phyloP scores from a whole-genome alignment of 2,329 filamentous ascomycete genomes.

The Zasmidium cellare region DNA sequence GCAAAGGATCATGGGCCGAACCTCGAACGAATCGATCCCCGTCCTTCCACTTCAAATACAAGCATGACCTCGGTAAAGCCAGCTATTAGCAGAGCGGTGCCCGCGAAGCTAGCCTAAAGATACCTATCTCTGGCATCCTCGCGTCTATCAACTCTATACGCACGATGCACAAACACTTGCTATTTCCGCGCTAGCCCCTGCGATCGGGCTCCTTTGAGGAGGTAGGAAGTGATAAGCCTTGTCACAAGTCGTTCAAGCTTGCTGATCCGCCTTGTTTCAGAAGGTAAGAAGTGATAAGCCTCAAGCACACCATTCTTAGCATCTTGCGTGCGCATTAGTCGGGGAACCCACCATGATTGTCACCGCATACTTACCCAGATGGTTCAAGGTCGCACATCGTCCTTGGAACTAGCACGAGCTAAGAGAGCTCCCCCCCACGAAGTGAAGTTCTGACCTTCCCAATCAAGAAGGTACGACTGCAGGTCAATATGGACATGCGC shows the following conservation, averaged over 20 bases:
- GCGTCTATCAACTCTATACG: not conserved
- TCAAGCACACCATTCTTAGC: not conserved
- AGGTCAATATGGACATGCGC: not conserved
- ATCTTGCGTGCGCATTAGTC: not conserved
- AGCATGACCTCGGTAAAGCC: not conserved
- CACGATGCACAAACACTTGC: not conserved
- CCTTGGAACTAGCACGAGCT: not conserved
- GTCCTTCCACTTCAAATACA: not conserved
- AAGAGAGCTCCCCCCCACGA: not conserved
- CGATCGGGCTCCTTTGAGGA: not conserved
- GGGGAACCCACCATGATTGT: not conserved
- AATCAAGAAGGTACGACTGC: conserved; percentile 1
- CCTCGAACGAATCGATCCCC: not conserved
- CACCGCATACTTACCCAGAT: not conserved
- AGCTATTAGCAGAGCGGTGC: not conserved
- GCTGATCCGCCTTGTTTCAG: not conserved
- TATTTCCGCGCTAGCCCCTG: not conserved
- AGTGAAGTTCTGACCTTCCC: not conserved
- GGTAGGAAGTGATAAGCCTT: not conserved
- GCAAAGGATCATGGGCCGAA: not conserved
- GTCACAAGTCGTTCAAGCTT: not conserved
- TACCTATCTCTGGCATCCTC: not conserved
- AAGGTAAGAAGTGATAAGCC: conserved; percentile 1
- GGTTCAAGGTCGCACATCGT: not conserved
- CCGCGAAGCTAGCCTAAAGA: not conserved